Percentiles rank a stretch among this genome's conserved stretches.
These are phyloP conservation scores for Tetrastigma voinierianum DNA, from an alignment of 164 flowering plant genomes.

Conservation along the genomic window DNA sequence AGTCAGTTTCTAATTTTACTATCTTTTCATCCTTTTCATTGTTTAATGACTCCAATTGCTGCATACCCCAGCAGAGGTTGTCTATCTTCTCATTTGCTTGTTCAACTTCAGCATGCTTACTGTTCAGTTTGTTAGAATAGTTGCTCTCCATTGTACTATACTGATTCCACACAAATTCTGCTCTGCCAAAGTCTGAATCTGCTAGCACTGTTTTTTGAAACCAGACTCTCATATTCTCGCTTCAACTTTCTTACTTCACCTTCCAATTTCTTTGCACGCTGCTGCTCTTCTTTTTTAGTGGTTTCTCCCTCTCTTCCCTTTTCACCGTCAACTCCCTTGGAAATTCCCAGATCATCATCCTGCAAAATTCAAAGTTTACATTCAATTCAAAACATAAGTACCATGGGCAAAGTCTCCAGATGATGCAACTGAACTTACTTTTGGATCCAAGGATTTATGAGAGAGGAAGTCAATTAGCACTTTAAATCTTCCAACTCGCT, in stretches of 20 bases:
- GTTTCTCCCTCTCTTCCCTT: slow-evolving; percentile 9
- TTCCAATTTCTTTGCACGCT: slow-evolving; percentile 20
- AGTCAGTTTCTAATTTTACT: slow-evolving; percentile 32
- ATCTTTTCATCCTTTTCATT: slow-evolving; percentile 52
- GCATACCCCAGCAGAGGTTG: slow-evolving; percentile 43
- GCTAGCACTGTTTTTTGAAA: slow-evolving; percentile 43
- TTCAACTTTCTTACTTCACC: slow-evolving; percentile 52
- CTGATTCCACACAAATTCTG: slow-evolving; percentile 82
- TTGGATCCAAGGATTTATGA: slow-evolving; percentile 24
- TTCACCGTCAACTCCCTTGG: slow-evolving; percentile 5
- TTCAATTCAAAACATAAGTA: not conserved
- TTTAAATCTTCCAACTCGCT: slow-evolving; percentile 53
- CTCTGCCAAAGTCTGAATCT: slow-evolving; percentile 65
- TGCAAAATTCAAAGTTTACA: slow-evolving; percentile 5
- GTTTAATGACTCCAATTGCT: slow-evolving; percentile 48
- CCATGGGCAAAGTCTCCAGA: not conserved
- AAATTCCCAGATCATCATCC: slow-evolving; percentile 22
- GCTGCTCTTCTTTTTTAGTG: slow-evolving; percentile 14
- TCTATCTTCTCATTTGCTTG: slow-evolving; percentile 52
- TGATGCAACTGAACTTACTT: slow-evolving; percentile 29
- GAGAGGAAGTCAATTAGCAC: slow-evolving; percentile 40
- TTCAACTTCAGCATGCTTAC: slow-evolving; percentile 40
- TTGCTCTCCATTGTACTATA: slow-evolving; percentile 54
- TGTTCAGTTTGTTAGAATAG: slow-evolving; percentile 35
- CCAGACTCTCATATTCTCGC: slow-evolving; percentile 48